Evolutionary conservation across 345 rosid species (phyloP).

Genomic region (Aquilaria yunnanensis): DNA sequence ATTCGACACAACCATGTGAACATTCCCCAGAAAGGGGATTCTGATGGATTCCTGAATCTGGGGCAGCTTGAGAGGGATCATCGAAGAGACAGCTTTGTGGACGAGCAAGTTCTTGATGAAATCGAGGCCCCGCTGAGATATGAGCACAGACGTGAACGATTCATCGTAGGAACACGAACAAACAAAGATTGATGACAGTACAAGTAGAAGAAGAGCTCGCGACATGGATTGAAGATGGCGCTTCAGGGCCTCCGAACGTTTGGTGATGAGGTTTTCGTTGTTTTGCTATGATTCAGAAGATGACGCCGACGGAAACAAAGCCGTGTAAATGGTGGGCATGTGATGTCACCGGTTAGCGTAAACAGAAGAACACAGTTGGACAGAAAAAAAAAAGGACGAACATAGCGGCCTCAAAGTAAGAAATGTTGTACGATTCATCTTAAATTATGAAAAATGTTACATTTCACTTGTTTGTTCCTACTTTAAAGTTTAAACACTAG

Average conservation of each 20-base stretch:
- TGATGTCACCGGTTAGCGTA: too few relatives aligned
- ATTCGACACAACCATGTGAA: slow-evolving; percentile 52
- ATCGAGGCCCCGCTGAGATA: slow-evolving; percentile 78
- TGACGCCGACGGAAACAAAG: too few relatives aligned
- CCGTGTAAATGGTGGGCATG: too few relatives aligned
- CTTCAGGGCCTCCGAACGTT: background rate
- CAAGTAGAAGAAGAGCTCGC: slow-evolving; percentile 20
- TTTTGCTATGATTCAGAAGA: background rate
- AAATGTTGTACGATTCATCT: too few relatives aligned
- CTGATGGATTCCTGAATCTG: slow-evolving; percentile 40
- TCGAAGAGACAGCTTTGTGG: slow-evolving; percentile 56
- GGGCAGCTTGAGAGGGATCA: slow-evolving; percentile 66
- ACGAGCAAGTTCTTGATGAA: slow-evolving; percentile 75
- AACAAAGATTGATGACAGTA: slow-evolving; percentile 19
- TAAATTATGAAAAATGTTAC: too few relatives aligned
- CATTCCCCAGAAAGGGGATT: slow-evolving; percentile 71
- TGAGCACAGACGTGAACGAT: slow-evolving; percentile 67
- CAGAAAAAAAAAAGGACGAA: too few relatives aligned
- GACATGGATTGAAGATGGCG: slow-evolving; percentile 1
- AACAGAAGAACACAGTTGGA: background rate
- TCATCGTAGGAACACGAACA: slow-evolving; percentile 22
- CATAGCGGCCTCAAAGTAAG: too few relatives aligned
- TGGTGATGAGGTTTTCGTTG: background rate
- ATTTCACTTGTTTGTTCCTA: too few relatives aligned
- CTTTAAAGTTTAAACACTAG: too few relatives aligned